Evolutionary conservation across 305 asterid genomes (phyloP), one percentile per base, ranked within the genome.

Genomic region (Solanum hybrid): DNA sequence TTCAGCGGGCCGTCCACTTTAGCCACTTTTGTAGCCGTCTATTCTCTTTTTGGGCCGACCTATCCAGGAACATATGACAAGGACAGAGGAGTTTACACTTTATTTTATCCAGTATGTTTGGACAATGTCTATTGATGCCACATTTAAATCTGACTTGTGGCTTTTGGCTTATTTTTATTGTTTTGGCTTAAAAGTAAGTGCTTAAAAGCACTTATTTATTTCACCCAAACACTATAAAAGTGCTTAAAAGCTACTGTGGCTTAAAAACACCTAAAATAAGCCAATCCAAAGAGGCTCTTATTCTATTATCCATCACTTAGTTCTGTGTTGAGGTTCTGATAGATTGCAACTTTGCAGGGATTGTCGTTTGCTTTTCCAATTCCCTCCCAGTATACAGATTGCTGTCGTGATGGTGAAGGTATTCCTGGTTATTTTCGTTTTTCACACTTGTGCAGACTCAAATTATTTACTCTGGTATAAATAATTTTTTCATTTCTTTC

Each of bases 1-100:
- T 90, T 84, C 92, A 97, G 99, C 26, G 99, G 98, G 79, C 95
- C 97, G 1, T 95, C 99, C 29, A 95, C 96, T 51, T 92, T 96
- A 10, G 99, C 98, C n/a, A 97, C 99, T 86, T 97, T 96, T 93
- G 98, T 96, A 16, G 98, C 98, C n/a, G 98, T 97, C 60, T 97
- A 97, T 92, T 95, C 96, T 76, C 95, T 96, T 88, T 97, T 97
- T 87, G 98, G 99, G 91, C 98, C 98, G 2, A 97, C 98, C 46
- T 97, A 95, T 92, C 98, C 99, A 86, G 99, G 98, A 91, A 94
- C 93, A 56, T 97, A 94, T 77, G 99, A 97, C 91, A 93, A 94
- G 92, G 98, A 91, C 80, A 90, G 98, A 94, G 95, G 98, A 32
- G 92, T 94, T 64, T 97, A 97, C 94, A 97, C 98, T 20, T 90